phyloP scores from a whole-genome alignment of 2,329 filamentous ascomycete genomes.

The Penicillium frequentans region DNA sequence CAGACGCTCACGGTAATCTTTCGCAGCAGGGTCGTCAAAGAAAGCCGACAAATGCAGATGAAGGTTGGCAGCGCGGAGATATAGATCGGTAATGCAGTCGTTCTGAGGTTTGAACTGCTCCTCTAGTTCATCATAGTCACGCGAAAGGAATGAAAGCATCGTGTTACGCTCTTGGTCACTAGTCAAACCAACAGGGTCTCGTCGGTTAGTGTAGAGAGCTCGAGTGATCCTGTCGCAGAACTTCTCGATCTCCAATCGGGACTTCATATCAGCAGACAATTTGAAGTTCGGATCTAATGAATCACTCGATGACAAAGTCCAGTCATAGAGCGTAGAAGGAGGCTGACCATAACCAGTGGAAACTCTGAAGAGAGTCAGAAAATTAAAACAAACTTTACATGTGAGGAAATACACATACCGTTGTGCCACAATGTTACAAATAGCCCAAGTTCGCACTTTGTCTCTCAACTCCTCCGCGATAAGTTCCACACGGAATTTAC shows the following conservation, averaged over 20 bases:
- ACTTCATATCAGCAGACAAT: constrained; percentile 53
- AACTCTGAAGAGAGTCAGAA: constrained; percentile 44
- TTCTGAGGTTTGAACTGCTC: constrained; percentile 48
- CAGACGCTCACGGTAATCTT: constrained; percentile 48
- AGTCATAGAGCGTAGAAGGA: constrained; percentile 62
- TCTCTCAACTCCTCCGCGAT: constrained; percentile 64
- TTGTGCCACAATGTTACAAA: constrained; percentile 68
- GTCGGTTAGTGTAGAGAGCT: constrained; percentile 56
- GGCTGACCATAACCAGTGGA: constrained; percentile 70
- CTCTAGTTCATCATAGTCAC: constrained; percentile 53
- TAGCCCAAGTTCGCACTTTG: constrained; percentile 65
- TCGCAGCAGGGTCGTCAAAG: constrained; percentile 49
- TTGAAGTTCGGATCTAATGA: constrained; percentile 47
- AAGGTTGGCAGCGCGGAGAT: constrained; percentile 48
- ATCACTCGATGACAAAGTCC: constrained; percentile 51
- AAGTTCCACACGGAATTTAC: constrained; percentile 53
- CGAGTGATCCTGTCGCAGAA: constrained; percentile 60
- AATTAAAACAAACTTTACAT: background rate
- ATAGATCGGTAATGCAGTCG: constrained; percentile 49
- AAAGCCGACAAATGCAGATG: constrained; percentile 52
- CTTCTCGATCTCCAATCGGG: constrained; percentile 57
- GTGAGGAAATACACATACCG: constrained; percentile 45
- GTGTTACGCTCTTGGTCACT: constrained; percentile 46
- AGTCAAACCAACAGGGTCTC: constrained; percentile 54
- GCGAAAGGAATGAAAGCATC: constrained; percentile 46